Percentiles rank a stretch among this genome's conserved stretches.
Conservation (phyloP, 495 filamentous ascomycete species). For the Penicillium bialowiezense region DNA sequence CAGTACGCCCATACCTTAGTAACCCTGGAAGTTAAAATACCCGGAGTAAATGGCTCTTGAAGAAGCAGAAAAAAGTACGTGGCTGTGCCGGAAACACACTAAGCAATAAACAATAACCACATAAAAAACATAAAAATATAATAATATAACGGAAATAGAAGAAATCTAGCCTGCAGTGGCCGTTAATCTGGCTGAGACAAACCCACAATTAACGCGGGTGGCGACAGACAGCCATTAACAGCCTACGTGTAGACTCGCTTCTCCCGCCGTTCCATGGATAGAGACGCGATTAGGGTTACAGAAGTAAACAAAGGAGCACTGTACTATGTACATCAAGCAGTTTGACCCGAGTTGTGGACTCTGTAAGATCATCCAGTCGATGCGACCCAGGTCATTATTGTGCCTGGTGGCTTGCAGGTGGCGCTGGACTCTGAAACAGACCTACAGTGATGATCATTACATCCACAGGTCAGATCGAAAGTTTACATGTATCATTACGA, state of each 20-base stretch:
- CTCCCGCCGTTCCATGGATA: neutral
- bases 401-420: constrained; percentile 10
- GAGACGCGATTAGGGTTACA: neutral
- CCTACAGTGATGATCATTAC: constrained; percentile 1
- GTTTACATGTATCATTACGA: neutral
- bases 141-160: too few relatives aligned
- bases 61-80: too few relatives aligned
- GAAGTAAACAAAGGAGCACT: too few relatives aligned
- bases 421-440: constrained; percentile 7
- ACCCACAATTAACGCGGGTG: neutral
- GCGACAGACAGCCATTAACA: too few relatives aligned
- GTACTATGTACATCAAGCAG: too few relatives aligned
- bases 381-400: neutral
- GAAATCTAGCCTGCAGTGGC: neutral
- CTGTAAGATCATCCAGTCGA: neutral
- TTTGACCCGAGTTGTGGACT: neutral
- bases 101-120: neutral
- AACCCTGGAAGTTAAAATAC: too few relatives aligned
- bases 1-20: too few relatives aligned
- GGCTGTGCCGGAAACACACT: neutral
- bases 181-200: constrained; percentile 8
- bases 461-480: neutral
- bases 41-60: too few relatives aligned
- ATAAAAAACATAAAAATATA: too few relatives aligned
- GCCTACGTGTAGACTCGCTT: too few relatives aligned